Evolutionary conservation across 306 rosid genomes (phyloP).

Genomic region (Parietaria judaica): DNA sequence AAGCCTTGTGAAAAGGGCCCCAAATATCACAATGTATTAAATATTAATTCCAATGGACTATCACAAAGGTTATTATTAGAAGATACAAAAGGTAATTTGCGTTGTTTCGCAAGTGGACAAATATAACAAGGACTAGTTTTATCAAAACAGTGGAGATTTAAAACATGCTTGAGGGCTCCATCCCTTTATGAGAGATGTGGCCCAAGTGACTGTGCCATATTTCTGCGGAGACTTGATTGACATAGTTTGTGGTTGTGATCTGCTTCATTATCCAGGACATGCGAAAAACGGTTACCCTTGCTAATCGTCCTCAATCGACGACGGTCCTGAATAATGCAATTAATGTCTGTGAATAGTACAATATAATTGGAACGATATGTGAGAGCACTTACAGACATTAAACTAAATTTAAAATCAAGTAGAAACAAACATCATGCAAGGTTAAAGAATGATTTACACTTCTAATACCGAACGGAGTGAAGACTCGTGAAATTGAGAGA

Average conservation of each 20-base stretch:
- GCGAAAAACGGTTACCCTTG: too few species aligned
- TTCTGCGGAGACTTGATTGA: background rate
- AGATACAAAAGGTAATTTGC: background rate
- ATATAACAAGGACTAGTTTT: background rate
- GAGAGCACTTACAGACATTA: background rate
- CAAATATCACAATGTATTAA: background rate
- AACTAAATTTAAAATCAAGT: background rate
- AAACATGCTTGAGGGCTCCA: background rate
- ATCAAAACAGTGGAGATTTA: background rate
- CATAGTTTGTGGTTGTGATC: background rate
- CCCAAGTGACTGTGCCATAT: background rate
- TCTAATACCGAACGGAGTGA: too few species aligned
- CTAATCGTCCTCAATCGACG: background rate
- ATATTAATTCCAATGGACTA: background rate
- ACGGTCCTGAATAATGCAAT: background rate
- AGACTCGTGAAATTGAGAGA: too few species aligned
- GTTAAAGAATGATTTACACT: background rate
- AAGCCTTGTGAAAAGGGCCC: background rate
- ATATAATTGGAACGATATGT: background rate
- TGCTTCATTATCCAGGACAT: background rate
- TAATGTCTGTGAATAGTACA: background rate
- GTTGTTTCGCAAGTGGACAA: background rate
- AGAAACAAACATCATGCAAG: background rate
- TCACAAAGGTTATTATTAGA: background rate
- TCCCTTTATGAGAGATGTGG: background rate